These are phyloP conservation scores for Stachybotrys chartarum DNA, from an alignment of 2,329 filamentous ascomycete genomes.

Conservation along the genomic window DNA sequence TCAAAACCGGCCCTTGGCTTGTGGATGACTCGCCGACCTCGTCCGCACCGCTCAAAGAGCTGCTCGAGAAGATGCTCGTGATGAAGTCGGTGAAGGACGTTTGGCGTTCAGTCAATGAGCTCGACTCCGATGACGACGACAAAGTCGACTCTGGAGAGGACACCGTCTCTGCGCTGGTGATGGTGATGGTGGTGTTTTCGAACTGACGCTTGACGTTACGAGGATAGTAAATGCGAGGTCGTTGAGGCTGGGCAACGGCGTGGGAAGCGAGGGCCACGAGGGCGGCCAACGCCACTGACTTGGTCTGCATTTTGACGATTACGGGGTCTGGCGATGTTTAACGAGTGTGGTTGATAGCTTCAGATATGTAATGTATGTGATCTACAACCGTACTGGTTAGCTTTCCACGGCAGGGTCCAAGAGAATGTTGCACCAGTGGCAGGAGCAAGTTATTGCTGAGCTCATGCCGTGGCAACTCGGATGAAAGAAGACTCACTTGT, in stretches of 20 bases:
- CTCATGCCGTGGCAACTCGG: not conserved
- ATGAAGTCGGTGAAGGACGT: slow-evolving; percentile 13
- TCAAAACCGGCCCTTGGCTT: slow-evolving; percentile 1
- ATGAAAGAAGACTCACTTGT: slow-evolving; percentile 27
- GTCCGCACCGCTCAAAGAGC: not conserved
- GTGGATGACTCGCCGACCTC: slow-evolving; percentile 1
- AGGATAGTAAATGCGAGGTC: slow-evolving; percentile 51
- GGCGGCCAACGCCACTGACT: slow-evolving; percentile 38
- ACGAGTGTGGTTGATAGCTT: slow-evolving; percentile 10
- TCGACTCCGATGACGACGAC: slow-evolving; percentile 5
- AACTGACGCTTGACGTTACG: slow-evolving; percentile 47
- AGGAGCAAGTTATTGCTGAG: not conserved
- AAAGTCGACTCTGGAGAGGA: slow-evolving; percentile 9
- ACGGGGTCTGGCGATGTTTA: not conserved
- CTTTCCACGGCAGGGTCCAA: not conserved
- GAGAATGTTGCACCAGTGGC: not conserved
- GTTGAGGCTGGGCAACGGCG: slow-evolving; percentile 34
- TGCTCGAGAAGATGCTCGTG: slow-evolving; percentile 12
- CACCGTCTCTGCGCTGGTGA: slow-evolving; percentile 15
- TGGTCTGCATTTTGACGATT: slow-evolving; percentile 39
- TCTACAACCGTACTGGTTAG: slow-evolving; percentile 10
- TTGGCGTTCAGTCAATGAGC: not conserved
- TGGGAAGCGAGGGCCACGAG: slow-evolving; percentile 41
- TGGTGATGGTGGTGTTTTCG: slow-evolving; percentile 31
- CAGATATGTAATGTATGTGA: slow-evolving; percentile 2